Conservation (phyloP, 1,284 basidiomycete species). For the Irpex rosettiformis region DNA sequence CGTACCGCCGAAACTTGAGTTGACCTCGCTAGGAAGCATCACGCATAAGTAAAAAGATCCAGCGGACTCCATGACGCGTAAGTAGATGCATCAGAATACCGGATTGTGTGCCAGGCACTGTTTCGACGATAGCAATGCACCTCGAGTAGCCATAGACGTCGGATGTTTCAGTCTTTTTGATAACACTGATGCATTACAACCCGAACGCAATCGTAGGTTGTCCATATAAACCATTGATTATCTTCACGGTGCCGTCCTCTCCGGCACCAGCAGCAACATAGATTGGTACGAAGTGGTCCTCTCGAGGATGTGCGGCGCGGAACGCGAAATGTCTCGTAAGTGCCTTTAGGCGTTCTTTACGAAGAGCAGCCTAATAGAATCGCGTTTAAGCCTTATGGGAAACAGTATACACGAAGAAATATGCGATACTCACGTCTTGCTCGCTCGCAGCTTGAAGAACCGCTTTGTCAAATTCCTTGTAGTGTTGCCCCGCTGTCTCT, state of each 20-base stretch:
- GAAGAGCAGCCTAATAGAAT: neutral
- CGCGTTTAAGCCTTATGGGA: too few relatives aligned
- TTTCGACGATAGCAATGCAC: too few relatives aligned
- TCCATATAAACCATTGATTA: conserved; percentile 54
- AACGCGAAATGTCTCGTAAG: conserved; percentile 58
- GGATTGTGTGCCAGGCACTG: too few relatives aligned
- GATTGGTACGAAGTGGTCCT: conserved; percentile 72
- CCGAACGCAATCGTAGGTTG: conserved; percentile 63
- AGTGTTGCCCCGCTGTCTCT: conserved; percentile 40
- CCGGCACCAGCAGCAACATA: conserved; percentile 75
- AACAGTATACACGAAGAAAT: too few relatives aligned
- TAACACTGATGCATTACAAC: conserved; percentile 28
- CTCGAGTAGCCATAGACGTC: too few relatives aligned
- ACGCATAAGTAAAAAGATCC: too few relatives aligned
- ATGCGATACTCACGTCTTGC: conserved; percentile 39
- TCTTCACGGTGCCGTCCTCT: conserved; percentile 45
- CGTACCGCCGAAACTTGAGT: too few relatives aligned
- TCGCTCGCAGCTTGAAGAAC: conserved; percentile 51
- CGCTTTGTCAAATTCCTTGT: conserved; percentile 58
- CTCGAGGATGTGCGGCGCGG: conserved; percentile 60
- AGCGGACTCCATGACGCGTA: too few relatives aligned
- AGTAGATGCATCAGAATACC: too few relatives aligned
- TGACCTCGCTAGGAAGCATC: too few relatives aligned
- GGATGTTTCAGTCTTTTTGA: too few relatives aligned
- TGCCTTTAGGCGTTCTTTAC: conserved; percentile 32